Conservation (phyloP, 2,329 filamentous ascomycete species). For the Penicillium verrucosum region DNA sequence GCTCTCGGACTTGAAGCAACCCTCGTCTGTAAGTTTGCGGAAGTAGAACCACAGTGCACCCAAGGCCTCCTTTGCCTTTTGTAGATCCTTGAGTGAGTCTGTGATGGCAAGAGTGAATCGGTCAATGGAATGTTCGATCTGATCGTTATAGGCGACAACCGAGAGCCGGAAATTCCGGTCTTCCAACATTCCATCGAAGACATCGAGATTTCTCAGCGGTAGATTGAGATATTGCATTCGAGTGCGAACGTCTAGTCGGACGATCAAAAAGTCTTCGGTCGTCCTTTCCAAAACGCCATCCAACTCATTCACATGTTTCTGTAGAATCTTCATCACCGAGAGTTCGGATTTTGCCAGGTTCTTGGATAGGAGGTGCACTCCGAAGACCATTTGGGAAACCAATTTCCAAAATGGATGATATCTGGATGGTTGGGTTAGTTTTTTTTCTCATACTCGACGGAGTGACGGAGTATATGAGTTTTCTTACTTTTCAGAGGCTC, state of each 20-base stretch:
- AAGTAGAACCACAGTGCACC: conserved; percentile 76
- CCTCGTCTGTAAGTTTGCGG: conserved; percentile 59
- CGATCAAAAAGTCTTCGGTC: conserved; percentile 77
- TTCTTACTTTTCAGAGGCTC: conserved; percentile 58
- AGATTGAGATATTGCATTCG: conserved; percentile 76
- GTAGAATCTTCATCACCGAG: conserved; percentile 83
- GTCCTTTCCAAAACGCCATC: conserved; percentile 86
- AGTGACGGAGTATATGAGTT: neutral
- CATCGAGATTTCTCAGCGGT: conserved; percentile 74
- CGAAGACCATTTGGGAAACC: conserved; percentile 88
- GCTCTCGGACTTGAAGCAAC: conserved; percentile 57
- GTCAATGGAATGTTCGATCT: conserved; percentile 84
- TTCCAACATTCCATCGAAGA: conserved; percentile 84
- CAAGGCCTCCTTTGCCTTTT: conserved; percentile 72
- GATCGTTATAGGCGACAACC: conserved; percentile 82
- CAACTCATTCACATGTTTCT: conserved; percentile 89
- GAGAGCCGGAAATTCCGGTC: conserved; percentile 77
- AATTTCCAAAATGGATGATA: conserved; percentile 89
- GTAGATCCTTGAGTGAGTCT: conserved; percentile 73
- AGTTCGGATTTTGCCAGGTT: conserved; percentile 82
- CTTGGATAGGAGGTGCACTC: conserved; percentile 81
- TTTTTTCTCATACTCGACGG: neutral
- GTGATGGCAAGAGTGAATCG: conserved; percentile 73
- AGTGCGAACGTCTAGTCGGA: conserved; percentile 73
- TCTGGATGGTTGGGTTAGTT: conserved; percentile 34